Evolutionary conservation across 75 land plant genomes (phyloP), one percentile per base, ranked within the genome.

Genomic region (Chamaecyparis obtusa): DNA sequence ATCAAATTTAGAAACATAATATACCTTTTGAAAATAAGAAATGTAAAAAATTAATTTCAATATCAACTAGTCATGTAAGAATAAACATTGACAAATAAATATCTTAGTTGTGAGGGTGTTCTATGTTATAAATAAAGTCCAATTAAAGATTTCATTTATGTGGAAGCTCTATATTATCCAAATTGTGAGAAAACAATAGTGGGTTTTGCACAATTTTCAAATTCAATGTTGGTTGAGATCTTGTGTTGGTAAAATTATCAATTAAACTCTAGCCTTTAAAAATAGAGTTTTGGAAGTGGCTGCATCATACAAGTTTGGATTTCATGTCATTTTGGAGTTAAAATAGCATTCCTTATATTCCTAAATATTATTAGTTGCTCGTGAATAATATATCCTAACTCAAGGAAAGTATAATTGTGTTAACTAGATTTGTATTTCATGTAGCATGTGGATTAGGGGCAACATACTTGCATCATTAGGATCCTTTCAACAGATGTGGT

Each of bases 401-500:
- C 24, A 81, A 11, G 48, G 46, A 44, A 13, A n/a, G 3, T 41
- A 43, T 39, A 44, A 24, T 27, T 13, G 1, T 44, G 30, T 10
- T 27, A 9, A 44, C 27, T 27, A n/a, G 14, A 44, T n/a, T n/a
- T 44, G 44, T 81, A 44, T 81, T 27, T 81, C 48, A 46, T 74
- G 30, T 94, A 97, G 99, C 91, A 98, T 97, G 36, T 97, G 98
- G 98, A 97, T 97, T 83, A 98, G 99, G 74, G 99, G 99, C 27
- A 97, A 98, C 87, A 97, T 97, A 88, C 83, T 97, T 79, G 98
- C 99, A 39, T 97, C 99, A 56, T 92, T 97, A 86, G 99, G 99
- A 41, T 97, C 99, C 30, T 96, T 97, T 87, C 99, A 97, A 89
- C 99, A 97, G 87, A 96, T 97, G 99, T 97, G 99, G 99, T 96